These are phyloP conservation scores for Ulota crispa DNA, from an alignment of 225 moss, liverwort and hornwort genomes.

Conservation along the genomic window DNA sequence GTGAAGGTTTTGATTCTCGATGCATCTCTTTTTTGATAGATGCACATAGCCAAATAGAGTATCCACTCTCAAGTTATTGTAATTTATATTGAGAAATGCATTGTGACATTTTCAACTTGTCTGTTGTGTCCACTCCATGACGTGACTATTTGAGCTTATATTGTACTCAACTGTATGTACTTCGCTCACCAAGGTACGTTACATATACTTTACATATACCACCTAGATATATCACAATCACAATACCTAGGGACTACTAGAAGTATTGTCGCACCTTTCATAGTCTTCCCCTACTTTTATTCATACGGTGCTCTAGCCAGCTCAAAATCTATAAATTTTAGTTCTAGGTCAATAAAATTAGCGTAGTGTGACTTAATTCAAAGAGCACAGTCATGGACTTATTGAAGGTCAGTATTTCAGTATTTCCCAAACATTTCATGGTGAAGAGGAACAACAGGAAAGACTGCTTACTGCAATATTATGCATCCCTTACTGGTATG, in stretches of 20 bases:
- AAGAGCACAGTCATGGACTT: neutral
- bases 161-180: no score
- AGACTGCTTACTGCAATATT: neutral
- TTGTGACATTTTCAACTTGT: neutral
- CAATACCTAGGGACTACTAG: no score
- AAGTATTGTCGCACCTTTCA: no score
- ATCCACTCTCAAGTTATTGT: neutral
- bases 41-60: constrained; percentile 11
- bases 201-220: no score
- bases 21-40: constrained; percentile 46
- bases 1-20: neutral
- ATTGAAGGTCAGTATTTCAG: neutral
- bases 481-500: neutral
- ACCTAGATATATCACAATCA: no score
- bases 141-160: constrained; percentile 7
- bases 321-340: no score
- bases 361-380: no score
- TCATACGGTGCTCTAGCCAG: no score
- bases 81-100: neutral
- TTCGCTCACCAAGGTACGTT: no score
- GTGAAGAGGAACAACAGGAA: neutral
- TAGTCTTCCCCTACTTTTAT: no score
- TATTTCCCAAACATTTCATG: neutral
- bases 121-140: neutral
- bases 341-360: no score